phyloP scores from a whole-genome alignment of 169 alveolate genomes.

The Theileria equi region DNA sequence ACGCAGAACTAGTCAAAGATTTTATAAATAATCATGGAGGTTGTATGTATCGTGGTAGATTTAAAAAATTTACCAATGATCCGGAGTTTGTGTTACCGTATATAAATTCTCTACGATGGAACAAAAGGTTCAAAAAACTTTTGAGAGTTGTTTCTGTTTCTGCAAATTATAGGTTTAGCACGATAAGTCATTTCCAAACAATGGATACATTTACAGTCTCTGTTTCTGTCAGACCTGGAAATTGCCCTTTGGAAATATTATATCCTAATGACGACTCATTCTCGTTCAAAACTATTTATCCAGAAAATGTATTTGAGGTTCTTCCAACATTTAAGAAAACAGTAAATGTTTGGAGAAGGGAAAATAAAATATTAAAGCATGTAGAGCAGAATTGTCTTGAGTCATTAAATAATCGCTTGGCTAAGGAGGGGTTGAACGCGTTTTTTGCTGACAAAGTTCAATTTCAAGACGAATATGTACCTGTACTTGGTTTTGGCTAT shows the following conservation, averaged over 20 bases:
- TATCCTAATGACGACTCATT: neutral
- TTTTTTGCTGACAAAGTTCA: neutral
- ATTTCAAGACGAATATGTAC: neutral
- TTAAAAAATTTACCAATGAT: conserved; percentile 14
- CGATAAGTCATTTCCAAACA: neutral
- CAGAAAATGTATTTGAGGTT: conserved; percentile 19
- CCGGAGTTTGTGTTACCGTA: conserved; percentile 31
- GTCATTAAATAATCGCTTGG: conserved; percentile 1
- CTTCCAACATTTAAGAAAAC: conserved; percentile 29
- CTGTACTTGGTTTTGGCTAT: conserved; percentile 42
- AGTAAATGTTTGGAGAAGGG: conserved; percentile 37
- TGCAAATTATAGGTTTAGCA: neutral
- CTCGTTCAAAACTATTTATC: conserved; percentile 4
- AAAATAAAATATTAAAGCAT: neutral
- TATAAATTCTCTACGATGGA: conserved; percentile 45
- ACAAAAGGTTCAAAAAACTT: conserved; percentile 47
- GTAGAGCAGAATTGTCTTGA: neutral
- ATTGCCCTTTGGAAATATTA: conserved; percentile 3
- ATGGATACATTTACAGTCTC: conserved; percentile 6
- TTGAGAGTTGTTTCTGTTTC: conserved; percentile 36
- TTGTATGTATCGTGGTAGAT: conserved; percentile 51
- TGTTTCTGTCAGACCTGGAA: neutral
- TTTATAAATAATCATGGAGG: conserved; percentile 53
- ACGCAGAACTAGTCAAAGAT: conserved; percentile 28
- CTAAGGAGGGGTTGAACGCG: neutral